Evolutionary conservation across 139 green algal genomes (phyloP), one percentile per base, ranked within the genome.

Genomic region (Tetradesmus obliquus): DNA sequence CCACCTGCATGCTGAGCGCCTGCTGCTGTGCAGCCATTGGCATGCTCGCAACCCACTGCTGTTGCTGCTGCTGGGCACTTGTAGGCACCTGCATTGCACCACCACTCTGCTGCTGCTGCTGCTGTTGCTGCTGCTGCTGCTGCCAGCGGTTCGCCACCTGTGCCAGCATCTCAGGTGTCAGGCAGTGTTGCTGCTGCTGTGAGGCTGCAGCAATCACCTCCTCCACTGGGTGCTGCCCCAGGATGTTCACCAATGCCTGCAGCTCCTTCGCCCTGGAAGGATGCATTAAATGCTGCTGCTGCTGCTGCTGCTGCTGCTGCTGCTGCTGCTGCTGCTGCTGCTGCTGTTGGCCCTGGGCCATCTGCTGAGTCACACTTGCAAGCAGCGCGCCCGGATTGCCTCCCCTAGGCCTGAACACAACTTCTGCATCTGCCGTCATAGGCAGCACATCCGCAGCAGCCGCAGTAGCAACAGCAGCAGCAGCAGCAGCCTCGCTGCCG

Each of bases 81-180:
- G 72, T 19, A 9, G 22, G 72, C 60, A 76, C 3, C 66, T 62
- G 22, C 45, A 22, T 71, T 13, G 81, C 81, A 86, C 86, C 10
- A 9, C 17, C 72, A 45, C 9, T 24, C 71, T 89, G 85, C 85
- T 83, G 69, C 3, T 90, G 85, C 62, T 90, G 85, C 62, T 57
- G 15, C 45, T 53, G 76, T 9, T 19, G 3, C 24, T 51, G 24
- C 76, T 82, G 76, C 66, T 45, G 32, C 32, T 76, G 66, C 66
- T 76, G 66, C 66, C 66, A 24, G 66, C 66, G 66, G 66, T 76
- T n/a, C 7, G 51, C 45, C 62, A 90, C 45, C 62, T 82, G 85
- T 82, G 85, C 85, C 72, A 82, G 32, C 66, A 82, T 51, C 76
- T 82, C 76, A 3, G 76, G n/a, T 15, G 76, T 51, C 24, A 82